Evolutionary conservation across 768 basidiomycete genomes (phyloP).

Genomic region (Basidioascus undulatus): DNA sequence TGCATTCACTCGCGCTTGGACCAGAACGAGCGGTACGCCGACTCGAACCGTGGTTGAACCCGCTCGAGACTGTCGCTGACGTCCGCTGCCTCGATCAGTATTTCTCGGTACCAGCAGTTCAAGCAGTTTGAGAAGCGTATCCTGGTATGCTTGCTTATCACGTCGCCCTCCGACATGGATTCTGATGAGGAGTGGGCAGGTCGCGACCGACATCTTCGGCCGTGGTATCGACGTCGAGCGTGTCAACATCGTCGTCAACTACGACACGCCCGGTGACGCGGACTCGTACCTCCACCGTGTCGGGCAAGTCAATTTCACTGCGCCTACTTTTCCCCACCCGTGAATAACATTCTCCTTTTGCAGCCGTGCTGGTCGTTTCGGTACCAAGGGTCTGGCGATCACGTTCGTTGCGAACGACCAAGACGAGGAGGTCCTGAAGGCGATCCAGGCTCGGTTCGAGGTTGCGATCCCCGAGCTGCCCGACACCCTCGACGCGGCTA

Average conservation of each 20-base stretch:
- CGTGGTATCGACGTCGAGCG: conserved; percentile 99
- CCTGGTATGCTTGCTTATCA: no score
- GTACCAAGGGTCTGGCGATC: conserved; percentile 95
- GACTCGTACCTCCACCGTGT: conserved; percentile 98
- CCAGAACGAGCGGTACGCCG: conserved; percentile 78
- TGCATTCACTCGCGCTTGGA: conserved; percentile 82
- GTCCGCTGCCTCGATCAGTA: conserved; percentile 34
- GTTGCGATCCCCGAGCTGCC: conserved; percentile 90
- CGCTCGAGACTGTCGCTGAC: background rate
- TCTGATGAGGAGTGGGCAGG: no score
- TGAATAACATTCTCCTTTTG: background rate
- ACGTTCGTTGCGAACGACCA: conserved; percentile 82
- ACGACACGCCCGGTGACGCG: conserved; percentile 88
- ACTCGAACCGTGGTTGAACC: background rate
- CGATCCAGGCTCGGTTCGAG: conserved; percentile 89
- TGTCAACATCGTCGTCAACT: conserved; percentile 98
- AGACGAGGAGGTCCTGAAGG: conserved; percentile 80
- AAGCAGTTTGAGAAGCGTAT: conserved; percentile 99
- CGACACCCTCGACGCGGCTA: conserved; percentile 76
- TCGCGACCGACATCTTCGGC: conserved; percentile 97
- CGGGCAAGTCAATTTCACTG: conserved; percentile 30
- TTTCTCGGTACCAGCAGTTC: conserved; percentile 87
- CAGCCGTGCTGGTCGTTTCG: conserved; percentile 94
- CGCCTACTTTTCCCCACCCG: background rate
- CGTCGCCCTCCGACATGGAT: no score